Percentiles rank a stretch among this genome's conserved stretches.
Conservation (phyloP, 2,329 filamentous ascomycete genomes). For the Colletotrichum sp. region DNA sequence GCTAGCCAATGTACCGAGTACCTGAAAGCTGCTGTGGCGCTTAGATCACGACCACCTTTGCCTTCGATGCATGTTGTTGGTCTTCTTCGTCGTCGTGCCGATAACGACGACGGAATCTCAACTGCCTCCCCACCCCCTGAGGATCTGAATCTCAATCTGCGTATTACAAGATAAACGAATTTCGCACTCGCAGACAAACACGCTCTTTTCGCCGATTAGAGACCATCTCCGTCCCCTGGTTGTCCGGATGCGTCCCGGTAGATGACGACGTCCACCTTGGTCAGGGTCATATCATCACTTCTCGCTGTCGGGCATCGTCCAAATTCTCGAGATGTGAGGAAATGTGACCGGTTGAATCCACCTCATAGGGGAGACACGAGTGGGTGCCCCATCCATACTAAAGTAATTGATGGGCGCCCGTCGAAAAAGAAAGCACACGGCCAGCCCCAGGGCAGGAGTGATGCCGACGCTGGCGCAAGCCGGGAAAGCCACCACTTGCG, state of each 20-base stretch:
- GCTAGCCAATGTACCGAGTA: neutral
- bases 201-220: neutral
- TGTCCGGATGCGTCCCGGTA: neutral
- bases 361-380: neutral
- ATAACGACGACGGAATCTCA: neutral
- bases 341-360: neutral
- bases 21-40: neutral
- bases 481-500: neutral
- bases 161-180: neutral
- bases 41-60: neutral
- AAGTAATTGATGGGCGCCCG: neutral
- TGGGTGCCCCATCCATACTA: neutral
- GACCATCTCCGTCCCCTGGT: neutral
- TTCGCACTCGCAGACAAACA: neutral
- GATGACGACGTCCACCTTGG: neutral
- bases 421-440: slow-evolving; percentile 13
- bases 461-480: slow-evolving; percentile 8
- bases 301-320: neutral
- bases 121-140: neutral
- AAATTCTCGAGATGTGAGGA: neutral
- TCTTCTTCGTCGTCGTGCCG: neutral
- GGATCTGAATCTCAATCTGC: neutral
- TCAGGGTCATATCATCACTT: neutral
- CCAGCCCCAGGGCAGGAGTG: neutral
- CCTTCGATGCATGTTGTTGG: neutral